phyloP scores from a whole-genome alignment of 2,329 filamentous ascomycete genomes.

The Penicillium sp. region DNA sequence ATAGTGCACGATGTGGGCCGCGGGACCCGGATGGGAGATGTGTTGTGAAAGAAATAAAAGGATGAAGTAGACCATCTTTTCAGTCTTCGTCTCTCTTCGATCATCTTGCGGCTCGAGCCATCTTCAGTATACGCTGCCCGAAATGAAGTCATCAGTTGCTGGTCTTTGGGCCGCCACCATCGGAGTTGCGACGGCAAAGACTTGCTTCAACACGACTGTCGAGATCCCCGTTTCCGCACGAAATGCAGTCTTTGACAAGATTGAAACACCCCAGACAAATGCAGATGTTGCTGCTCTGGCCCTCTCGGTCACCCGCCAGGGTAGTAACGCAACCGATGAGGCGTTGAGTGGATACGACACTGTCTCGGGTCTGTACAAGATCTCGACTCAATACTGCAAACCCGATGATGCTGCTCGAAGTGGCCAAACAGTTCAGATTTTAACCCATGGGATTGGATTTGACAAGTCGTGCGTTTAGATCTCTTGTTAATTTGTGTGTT shows the following conservation, averaged over 20 bases:
- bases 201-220: constrained; percentile 9
- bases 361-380: constrained; percentile 13
- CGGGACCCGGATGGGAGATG: too few relatives aligned
- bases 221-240: constrained; percentile 6
- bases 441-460: constrained; percentile 37
- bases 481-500: background rate
- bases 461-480: constrained; percentile 22
- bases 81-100: too few relatives aligned
- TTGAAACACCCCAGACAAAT: constrained; percentile 15
- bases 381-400: constrained; percentile 14
- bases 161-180: constrained; percentile 3
- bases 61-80: too few relatives aligned
- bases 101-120: too few relatives aligned
- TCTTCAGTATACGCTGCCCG: too few relatives aligned
- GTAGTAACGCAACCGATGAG: constrained; percentile 10
- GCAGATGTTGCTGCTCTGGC: constrained; percentile 12
- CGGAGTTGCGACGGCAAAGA: constrained; percentile 4
- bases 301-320: constrained; percentile 10
- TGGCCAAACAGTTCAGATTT: constrained; percentile 29
- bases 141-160: too few relatives aligned
- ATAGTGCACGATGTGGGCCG: too few relatives aligned
- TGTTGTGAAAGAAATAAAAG: too few relatives aligned
- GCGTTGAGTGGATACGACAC: constrained; percentile 16
- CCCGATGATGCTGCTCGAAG: constrained; percentile 1
- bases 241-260: constrained; percentile 10